Base-by-base conservation (phyloP, 306 rosid genomes). In the Quercus rubra region DNA sequence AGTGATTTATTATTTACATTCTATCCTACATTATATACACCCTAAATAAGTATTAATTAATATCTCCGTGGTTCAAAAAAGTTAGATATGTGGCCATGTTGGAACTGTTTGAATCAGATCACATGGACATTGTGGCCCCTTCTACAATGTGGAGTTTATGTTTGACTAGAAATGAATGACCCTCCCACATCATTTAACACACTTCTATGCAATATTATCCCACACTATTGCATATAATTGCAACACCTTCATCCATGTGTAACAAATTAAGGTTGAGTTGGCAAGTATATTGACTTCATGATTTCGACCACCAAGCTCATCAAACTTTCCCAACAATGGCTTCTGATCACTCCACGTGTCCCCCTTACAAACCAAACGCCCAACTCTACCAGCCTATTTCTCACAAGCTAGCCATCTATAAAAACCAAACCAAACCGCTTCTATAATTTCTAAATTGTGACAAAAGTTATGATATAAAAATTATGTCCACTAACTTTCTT, bases 261-360 rank as follows among this genome's bases (percentile, higher is more conserved):
- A 49, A 17, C 46, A 31, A 49, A 20, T 66, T 74, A 30, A 77
- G 71, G 71, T 58, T 51, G 85, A 77, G 87, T 77, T 84, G 87
- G 82, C 85, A 71, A 61, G 6, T 52, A 75, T 76, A 38, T 38
- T 7, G 74, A 27, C 58, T 68, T 68, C 77, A 84, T 84, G 74
- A 84, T 84, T 84, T 78, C 38, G 62, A 80, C 57, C 87, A 84
- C 85, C 78, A 28, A 30, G 19, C 57, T 54, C 62, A 41, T 55
- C 46, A 18, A 25, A 72, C 73, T 9, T 30, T 41, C 46, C 70
- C 62, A 61, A 5, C 30, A 31, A 30, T 38, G 46, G 46, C 46
- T 38, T 3, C 46, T 38, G 46, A 78, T 74, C 77, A 66, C 25
- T 59, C 76, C 87, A 75, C 21, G 76, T 73, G 75, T 49, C 78